Base-by-base conservation (phyloP, 139 green algal genomes). In the Zygnema cylindricum region DNA sequence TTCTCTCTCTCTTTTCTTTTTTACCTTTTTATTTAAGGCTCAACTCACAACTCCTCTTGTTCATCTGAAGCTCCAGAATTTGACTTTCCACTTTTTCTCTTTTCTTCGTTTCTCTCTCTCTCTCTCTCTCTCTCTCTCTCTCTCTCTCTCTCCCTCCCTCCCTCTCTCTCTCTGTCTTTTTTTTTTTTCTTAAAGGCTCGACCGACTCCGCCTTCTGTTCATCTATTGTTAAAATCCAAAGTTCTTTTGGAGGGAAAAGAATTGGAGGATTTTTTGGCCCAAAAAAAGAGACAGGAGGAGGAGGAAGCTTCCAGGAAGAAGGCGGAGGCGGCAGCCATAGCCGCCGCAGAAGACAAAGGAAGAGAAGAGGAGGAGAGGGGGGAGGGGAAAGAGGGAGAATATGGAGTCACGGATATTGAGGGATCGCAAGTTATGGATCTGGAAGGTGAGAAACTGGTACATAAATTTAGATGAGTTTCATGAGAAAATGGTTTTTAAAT, bases 241-340 rank as follows among this genome's bases (percentile, higher is more conserved):
- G 93, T 98, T 77, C 91, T 91, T 1, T 82, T 98, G 49, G 91
- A 96, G 69, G 96, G 96, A 0, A 91, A 93, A 36, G 96, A 98
- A 94, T 91, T 98, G 69, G 89, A 92, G 77, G 91, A 76, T 23
- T 94, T 85, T 77, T 69, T 93, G 81, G 35, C 69, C 22, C 21
- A 86, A 49, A 39, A 76, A 43, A 33, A 16, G 2, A 42, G 43
- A 82, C 23, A 73, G 38, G 85, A 91, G 7, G 42, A 32, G 32
- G n/a, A 78, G 82, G 21, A 88, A 16, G 82, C 69, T 16, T 16
- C 82, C 16, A 25, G 43, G 21, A 23, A 33, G 35, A 22, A 82
- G 75, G 75, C 25, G 75, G 73, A 21, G n/a, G n/a, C n/a, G n/a
- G n/a, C n/a, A n/a, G n/a, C n/a, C n/a, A n/a, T n/a, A 55, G 36